phyloP scores from a whole-genome alignment of 345 rosid species.

The Eucalyptus brandiana region DNA sequence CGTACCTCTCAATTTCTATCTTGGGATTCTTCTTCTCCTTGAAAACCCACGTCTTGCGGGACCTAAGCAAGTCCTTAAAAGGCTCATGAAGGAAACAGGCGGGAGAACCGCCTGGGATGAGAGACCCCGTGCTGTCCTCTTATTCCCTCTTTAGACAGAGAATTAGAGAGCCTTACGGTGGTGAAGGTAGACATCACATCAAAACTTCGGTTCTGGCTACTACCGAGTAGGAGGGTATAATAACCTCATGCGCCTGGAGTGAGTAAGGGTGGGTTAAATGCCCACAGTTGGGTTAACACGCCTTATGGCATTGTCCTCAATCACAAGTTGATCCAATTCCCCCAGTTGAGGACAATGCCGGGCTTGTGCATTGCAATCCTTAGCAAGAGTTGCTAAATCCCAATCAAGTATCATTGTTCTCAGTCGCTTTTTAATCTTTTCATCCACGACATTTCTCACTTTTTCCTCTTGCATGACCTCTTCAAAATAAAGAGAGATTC shows the following conservation, averaged over 20 bases:
- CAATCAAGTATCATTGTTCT: background rate
- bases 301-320: accelerated
- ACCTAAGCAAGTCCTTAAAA: too few species aligned
- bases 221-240: accelerated
- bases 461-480: background rate
- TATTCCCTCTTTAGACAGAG: too few species aligned
- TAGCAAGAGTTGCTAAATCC: background rate
- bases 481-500: background rate
- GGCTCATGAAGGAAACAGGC: accelerated
- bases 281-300: accelerated
- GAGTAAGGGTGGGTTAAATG: too few species aligned
- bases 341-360: accelerated
- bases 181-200: too few species aligned
- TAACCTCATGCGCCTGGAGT: accelerated
- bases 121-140: accelerated
- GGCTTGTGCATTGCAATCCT: background rate
- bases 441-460: background rate
- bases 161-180: too few species aligned
- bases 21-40: background rate
- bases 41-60: background rate
- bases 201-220: too few species aligned
- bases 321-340: accelerated
- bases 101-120: accelerated
- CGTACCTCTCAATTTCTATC: background rate
- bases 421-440: background rate